Conservation (phyloP, 139 green algal species). For the Coelastrella sp. region DNA sequence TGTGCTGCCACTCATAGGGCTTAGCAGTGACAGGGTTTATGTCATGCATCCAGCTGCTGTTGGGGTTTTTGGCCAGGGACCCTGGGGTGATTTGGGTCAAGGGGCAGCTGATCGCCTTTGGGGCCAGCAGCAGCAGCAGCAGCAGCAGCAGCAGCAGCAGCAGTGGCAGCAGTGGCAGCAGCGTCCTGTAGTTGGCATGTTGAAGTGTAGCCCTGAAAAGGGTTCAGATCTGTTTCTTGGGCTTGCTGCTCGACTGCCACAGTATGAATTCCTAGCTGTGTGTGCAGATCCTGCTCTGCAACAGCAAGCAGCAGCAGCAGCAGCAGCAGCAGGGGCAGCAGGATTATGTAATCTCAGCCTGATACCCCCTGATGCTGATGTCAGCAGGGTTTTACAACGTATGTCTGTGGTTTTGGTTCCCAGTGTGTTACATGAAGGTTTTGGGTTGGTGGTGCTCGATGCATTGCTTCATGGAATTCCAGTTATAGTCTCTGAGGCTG, state of each 20-base stretch:
- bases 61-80: background rate
- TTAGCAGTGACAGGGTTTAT: background rate
- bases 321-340: background rate
- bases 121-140: background rate
- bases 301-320: background rate
- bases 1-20: background rate
- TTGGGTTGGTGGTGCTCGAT: slow-evolving; percentile 37
- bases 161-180: background rate
- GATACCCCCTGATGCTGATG: slow-evolving; percentile 21
- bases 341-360: background rate
- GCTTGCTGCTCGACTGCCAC: background rate
- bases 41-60: slow-evolving; percentile 28
- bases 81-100: background rate
- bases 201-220: slow-evolving; percentile 28
- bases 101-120: background rate
- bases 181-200: background rate
- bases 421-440: slow-evolving; percentile 34
- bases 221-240: slow-evolving; percentile 13
- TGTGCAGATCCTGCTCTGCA: background rate
- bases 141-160: slow-evolving; percentile 4
- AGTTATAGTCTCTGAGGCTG: slow-evolving; percentile 28
- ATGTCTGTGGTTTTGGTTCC: slow-evolving; percentile 11
- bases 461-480: slow-evolving; percentile 14
- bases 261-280: slow-evolving; percentile 2
- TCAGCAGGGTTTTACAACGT: background rate